Evolutionary conservation across 2,329 filamentous ascomycete genomes (phyloP), one percentile per base, ranked within the genome.

Genomic region (Rosellinia necatrix): DNA sequence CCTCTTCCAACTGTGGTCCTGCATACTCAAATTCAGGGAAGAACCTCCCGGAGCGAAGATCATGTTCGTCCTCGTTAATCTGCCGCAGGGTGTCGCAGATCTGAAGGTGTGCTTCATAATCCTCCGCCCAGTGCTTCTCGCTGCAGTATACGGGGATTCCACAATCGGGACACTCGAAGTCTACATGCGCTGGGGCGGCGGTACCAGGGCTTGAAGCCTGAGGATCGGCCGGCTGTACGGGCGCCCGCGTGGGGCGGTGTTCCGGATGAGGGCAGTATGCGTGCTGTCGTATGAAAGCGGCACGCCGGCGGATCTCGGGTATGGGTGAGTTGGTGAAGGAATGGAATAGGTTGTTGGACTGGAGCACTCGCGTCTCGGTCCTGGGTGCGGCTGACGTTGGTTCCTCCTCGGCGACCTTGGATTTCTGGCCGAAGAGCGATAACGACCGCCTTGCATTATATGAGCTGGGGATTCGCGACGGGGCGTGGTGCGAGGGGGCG

Each of bases 31-130:
- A 97, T 73, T 99, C 96, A 12, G 90, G 88, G 74, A 99, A 99
- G 73, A 91, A 89, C 24, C 94, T 84, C 3, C 94, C 94, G 15
- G 91, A 96, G 47, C 89, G 82, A 64, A 99, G 76, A 72, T 99
- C 94, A 70, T 99, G 96, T 66, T 99, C 94, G 70, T 99, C 94
- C 76, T 99, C 94, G 66, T 99, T 99, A 75, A 96, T 93, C 75
- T 97, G 89, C 63, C 89, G 82, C 53, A 99, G 77, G 0, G 90
- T 90, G 68, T 99, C 93, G 73, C 94, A 99, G 30, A 99, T 87
- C 70, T 97, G 85, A 58, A 99, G 74, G 73, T 99, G 94, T 15
- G 87, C 83, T 74, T 97, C 93, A 69, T 96, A 99, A 72, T 97
- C 91, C 66, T 96, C 91, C 71, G 90, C 91, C 90, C 93, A 97